Evolutionary conservation across 2,329 filamentous ascomycete species (phyloP), one percentile per base, ranked within the genome.

Genomic region (Fusarium tanahbumbuense): DNA sequence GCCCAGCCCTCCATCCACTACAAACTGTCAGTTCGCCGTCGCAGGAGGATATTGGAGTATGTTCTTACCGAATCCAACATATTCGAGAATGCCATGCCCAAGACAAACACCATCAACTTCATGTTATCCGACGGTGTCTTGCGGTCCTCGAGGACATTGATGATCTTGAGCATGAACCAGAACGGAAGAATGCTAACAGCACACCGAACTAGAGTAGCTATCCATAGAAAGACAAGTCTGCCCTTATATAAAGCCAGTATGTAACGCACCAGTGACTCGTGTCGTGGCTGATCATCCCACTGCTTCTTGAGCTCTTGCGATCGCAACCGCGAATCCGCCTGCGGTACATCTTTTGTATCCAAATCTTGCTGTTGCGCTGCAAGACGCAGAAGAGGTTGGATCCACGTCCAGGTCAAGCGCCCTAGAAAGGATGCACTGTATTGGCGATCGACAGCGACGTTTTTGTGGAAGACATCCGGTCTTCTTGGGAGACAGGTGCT

Each of bases 111-210:
- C 87, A 90, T 92, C 0, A 89, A 85, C 34, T 87, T 82, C 1
- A 83, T 71, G 1, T 83, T 80, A 16, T 86, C 80, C 16, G 80
- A 75, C n/a, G 83, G 77, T 2, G 83, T 84, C 2, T 76, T 76
- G 6, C 85, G 83, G 9, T 75, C 77, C 77, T 94, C 91, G 8
- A 94, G 82, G 2, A 87, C 82, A 30, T 83, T 83, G 18, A 94
- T 83, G 11, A 94, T 85, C 46, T 87, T 85, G 64, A 90, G 84
- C 64, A 92, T 87, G 30, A 90, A 86, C 76, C 90, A 87, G 73
- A 93, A 92, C 0, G 92, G 92, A 0, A 87, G 85, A 64, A 93
- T 89, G 64, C 88, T 88, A 25, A 91, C 75, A 25, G 89, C 70
- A 8, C 87, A 86, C 16, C 84, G 82, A 6, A 84, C 60, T 1